Base-by-base conservation (phyloP, 257 asterid genomes). In the Przewalskia tangutica region DNA sequence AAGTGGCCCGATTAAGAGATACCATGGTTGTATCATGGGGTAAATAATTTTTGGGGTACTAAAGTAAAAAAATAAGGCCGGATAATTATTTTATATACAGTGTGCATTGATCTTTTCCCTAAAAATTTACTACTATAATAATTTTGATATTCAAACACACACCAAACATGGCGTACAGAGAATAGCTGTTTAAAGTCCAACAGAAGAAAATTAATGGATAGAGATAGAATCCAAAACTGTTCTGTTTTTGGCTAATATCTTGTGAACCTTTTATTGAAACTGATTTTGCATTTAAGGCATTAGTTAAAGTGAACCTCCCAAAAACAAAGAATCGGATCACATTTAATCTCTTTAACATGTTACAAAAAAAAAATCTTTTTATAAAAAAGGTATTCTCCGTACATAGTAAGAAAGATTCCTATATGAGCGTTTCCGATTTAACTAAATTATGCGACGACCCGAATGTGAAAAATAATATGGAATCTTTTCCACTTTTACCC, bases 371-470 rank as follows among this genome's bases (percentile, higher is more conserved):
- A 27, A 27, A 27, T 27, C 32, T 27, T 27, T 27, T 27, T 38
- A 17, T 55, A 5, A 55, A 27, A 4, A 42, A 3, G 36, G 9
- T 4, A 18, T 42, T 44, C 20, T 23, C n/a, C 10, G 3, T 6
- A 42, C 1, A 68, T 27, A 38, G 9, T 7, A 11, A 40, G 18
- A 71, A 68, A 20, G 79, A 50, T 71, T 71, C 42, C 20, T 50
- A 14, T 59, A n/a, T 73, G 79, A 73, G 23, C 32, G 59, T 48
- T 36, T 27, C 20, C 27, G 3, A 34, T 44, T 65, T 67, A 67
- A 77, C 18, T 55, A 34, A 77, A 68, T 80, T 89, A 90, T 70
- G 91, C 88, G 87, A 84, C 87, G 90, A 77, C 88, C 82, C 89
- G 90, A 85, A 70, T 48, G 85, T 87, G 91, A 68, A 79, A 83